Evolutionary conservation across 164 flowering plant species (phyloP), one percentile per base, ranked within the genome.

Genomic region (Vitis cinerea): DNA sequence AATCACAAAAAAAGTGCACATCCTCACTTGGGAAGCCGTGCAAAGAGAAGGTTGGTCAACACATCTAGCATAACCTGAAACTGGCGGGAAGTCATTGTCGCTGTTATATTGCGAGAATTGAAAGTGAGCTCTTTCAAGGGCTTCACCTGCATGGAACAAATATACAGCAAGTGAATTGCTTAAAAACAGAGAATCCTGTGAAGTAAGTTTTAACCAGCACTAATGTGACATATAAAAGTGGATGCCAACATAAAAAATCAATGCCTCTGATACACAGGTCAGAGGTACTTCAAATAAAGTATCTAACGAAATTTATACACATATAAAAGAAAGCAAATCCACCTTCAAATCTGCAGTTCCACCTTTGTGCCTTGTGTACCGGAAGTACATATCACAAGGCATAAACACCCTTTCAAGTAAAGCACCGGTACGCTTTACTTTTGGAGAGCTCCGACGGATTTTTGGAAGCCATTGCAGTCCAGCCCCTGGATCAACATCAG

Each of bases 401-500:
- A 88, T 90, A 81, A 96, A 96, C 17, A 96, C 99, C 77, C 97
- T 81, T 78, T 96, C 99, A 73, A 96, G 94, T 67, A 96, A 81
- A 76, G 99, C 99, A 75, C 99, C 99, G 62, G 99, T 96, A 61
- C 98, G 95, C 85, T 92, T 93, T 30, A 92, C 97, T 86, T 92
- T 96, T 27, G 92, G 97, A 59, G 97, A 93, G 79, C 86, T 90
- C 77, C 90, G 72, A 57, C 77, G 92, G 67, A 96, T 96, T 85
- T 90, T 96, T 63, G 99, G 98, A 64, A 96, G 94, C 99, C 99
- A 96, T 75, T 96, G 99, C 64, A 93, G 68, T 66, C 99, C 99
- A 68, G 99, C 99, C 65, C 98, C 99, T 71, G 98, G 99, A 81
- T 96, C 99, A 76, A 96, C 99, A 88, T 96, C 99, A 59, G 99